Evolutionary conservation across 345 rosid species (phyloP).

Genomic region (Ceriops decandra): DNA sequence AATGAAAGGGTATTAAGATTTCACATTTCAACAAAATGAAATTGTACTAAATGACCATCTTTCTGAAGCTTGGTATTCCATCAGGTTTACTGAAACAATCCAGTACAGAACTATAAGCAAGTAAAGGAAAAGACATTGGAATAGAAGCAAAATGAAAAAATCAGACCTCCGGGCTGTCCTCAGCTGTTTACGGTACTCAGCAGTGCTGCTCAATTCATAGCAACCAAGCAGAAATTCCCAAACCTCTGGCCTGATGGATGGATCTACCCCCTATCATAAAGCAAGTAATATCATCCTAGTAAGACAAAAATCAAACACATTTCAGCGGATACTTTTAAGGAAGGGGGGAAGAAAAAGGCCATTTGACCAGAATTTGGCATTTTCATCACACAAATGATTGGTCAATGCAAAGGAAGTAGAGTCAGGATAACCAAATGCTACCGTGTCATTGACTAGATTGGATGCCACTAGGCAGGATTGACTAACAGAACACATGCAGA

Average conservation of each 20-base stretch:
- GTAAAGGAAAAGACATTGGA: slow-evolving; percentile 1
- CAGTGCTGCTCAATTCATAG: slow-evolving; percentile 68
- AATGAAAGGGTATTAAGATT: background rate
- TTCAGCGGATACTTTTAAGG: background rate
- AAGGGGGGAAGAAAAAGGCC: background rate
- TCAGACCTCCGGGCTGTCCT: slow-evolving; percentile 71
- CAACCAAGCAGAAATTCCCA: slow-evolving; percentile 97
- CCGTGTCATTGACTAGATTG: no score
- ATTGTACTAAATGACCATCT: background rate
- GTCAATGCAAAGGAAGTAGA: no score
- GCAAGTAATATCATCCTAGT: slow-evolving; percentile 22
- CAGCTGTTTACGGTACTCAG: slow-evolving; percentile 67
- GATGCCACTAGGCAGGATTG: no score
- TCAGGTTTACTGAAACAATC: slow-evolving; percentile 9
- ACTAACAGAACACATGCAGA: no score
- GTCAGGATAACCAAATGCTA: no score
- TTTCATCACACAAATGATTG: no score
- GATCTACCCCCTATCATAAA: slow-evolving; percentile 72
- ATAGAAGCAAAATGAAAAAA: slow-evolving; percentile 10
- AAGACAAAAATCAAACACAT: background rate
- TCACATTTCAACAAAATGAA: background rate
- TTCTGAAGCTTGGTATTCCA: slow-evolving; percentile 8
- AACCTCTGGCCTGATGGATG: slow-evolving; percentile 83
- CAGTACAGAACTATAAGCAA: background rate
- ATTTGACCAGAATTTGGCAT: background rate